Percentiles rank a stretch among this genome's conserved stretches.
These are phyloP conservation scores for Ophiostoma triangulosporum DNA, from an alignment of 2,329 filamentous ascomycete genomes.

Conservation along the genomic window DNA sequence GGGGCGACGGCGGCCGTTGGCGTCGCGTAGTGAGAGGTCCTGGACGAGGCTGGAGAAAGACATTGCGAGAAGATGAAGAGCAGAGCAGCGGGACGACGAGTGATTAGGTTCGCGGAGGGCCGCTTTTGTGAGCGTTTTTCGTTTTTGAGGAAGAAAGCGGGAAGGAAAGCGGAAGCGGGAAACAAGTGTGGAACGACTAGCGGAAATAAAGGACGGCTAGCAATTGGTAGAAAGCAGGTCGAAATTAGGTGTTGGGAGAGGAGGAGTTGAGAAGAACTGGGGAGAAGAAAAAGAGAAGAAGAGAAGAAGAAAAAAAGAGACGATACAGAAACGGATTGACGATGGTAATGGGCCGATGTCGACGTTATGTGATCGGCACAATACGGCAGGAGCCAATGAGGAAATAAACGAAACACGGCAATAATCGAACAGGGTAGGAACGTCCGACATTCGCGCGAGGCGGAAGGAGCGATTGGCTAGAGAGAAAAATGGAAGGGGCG, in stretches of 20 bases:
- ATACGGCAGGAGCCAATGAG: background rate
- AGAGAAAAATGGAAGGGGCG: background rate
- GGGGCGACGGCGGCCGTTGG: conserved; percentile 32
- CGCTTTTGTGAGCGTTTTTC: background rate
- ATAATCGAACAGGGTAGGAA: background rate
- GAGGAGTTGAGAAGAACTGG: too few relatives aligned
- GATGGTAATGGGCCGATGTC: background rate
- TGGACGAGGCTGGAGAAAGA: conserved; percentile 57
- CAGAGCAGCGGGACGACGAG: background rate
- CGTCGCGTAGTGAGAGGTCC: conserved; percentile 47
- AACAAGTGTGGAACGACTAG: background rate
- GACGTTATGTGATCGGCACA: background rate
- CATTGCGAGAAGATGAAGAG: conserved; percentile 28
- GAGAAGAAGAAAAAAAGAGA: background rate
- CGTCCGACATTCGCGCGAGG: background rate
- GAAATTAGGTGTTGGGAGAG: too few relatives aligned
- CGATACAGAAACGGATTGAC: too few relatives aligned
- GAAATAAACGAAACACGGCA: background rate
- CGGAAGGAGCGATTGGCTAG: background rate
- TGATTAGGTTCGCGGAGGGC: background rate
- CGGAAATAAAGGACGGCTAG: background rate
- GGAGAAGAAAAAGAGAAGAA: background rate
- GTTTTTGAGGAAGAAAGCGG: background rate
- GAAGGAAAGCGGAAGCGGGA: background rate
- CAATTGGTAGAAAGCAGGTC: background rate